Conservation (phyloP, 345 rosid species). For the Arabis alpina region DNA sequence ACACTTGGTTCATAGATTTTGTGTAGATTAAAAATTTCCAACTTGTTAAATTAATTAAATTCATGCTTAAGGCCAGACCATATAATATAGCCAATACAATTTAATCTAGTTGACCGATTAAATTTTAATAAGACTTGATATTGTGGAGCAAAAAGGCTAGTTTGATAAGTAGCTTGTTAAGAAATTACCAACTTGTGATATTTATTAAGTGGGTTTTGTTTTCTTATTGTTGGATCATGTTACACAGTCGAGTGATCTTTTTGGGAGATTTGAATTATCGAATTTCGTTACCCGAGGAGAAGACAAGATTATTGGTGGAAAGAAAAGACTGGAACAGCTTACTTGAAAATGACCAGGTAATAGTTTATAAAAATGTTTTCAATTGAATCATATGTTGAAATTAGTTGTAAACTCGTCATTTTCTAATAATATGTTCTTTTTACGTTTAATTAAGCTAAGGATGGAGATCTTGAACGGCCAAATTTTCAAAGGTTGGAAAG, state of each 20-base stretch:
- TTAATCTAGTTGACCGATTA: slow-evolving; percentile 17
- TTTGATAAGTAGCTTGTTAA: slow-evolving; percentile 27
- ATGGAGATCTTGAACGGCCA: slow-evolving; percentile 64
- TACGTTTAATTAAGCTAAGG: slow-evolving; percentile 52
- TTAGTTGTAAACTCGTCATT: background rate
- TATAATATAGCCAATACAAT: slow-evolving; percentile 1
- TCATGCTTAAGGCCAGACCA: slow-evolving; percentile 3
- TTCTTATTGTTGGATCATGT: slow-evolving; percentile 22
- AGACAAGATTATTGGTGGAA: slow-evolving; percentile 59
- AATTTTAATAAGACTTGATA: slow-evolving; percentile 7
- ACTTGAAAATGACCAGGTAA: slow-evolving; percentile 77
- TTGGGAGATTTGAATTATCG: slow-evolving; percentile 89
- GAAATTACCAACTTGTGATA: slow-evolving; percentile 25
- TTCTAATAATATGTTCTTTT: background rate
- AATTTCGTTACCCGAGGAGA: slow-evolving; percentile 67
- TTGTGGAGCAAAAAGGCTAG: slow-evolving; percentile 23
- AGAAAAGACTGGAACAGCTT: slow-evolving; percentile 60
- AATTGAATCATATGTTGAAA: slow-evolving; percentile 1
- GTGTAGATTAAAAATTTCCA: background rate
- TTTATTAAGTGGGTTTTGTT: background rate
- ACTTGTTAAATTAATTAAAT: slow-evolving; percentile 21
- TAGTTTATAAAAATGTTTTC: background rate
- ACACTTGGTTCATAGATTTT: background rate
- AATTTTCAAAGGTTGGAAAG: slow-evolving; percentile 68
- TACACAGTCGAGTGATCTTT: slow-evolving; percentile 60